Base-by-base conservation (phyloP, 768 basidiomycete genomes). In the Mycena metata region DNA sequence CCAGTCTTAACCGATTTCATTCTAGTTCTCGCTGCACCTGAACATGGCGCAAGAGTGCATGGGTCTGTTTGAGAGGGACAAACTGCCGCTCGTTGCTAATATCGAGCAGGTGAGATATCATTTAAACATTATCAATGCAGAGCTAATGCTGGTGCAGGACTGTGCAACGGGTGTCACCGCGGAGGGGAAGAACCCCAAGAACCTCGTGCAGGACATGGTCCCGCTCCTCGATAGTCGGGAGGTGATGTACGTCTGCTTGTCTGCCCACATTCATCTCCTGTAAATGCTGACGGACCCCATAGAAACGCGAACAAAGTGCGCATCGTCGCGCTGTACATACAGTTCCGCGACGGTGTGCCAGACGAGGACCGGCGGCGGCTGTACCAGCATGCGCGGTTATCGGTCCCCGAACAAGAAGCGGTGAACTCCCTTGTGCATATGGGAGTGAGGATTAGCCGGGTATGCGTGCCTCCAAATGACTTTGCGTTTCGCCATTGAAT, bases 31-130 rank as follows among this genome's bases (percentile, higher is more conserved):
- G 2, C 79, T 98, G 49, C 98, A 99, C 80, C 83, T 99, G 46
- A 98, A 91, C 72, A 97, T 99, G 94, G 97, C 97, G 0, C 95
- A 98, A 77, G 95, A 97, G 72, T 98, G 96, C 74, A 99, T 99
- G 98, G 86, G 81, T 9, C 86, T 96, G 43, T 99, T 99, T 73
- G 96, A 96, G 77, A 89, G 88, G 69, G 91, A 94, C 76, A 95
- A 96, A 74, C 81, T 99, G 52, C 87, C 95, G 12, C 82, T 90
- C 23, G 87, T 95, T 1, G 97, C 92, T 11, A 90, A 89, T 43
- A 94, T 99, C 39, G 97, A 99, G 79, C 97, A 99, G 89, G 96
- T 85, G 21, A 19, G 46, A 47, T 6, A 47, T 87, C 66, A 58
- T 70, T 42, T 19, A 62, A 26, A 10, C 30, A 33, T n/a, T 13